Conservation (phyloP, 2,329 filamentous ascomycete species). For the Chaetomiaceae sp. region DNA sequence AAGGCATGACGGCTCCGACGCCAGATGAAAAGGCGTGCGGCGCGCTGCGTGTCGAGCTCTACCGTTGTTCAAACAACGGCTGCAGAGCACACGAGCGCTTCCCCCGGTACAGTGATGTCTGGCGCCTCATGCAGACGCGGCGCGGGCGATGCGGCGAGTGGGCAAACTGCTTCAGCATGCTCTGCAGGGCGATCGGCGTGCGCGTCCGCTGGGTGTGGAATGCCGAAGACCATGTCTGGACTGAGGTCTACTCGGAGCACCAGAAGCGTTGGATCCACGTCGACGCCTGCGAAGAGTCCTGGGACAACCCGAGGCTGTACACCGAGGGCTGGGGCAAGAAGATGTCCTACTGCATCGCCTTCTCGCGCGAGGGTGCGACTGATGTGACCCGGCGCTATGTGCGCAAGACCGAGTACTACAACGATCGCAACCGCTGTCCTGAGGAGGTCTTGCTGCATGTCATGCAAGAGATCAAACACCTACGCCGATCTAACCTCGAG, state of each 20-base stretch:
- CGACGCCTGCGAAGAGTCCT: constrained; percentile 88
- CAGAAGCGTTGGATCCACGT: constrained; percentile 95
- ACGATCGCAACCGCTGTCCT: constrained; percentile 72
- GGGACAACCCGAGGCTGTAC: constrained; percentile 91
- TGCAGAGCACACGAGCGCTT: constrained; percentile 85
- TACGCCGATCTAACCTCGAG: constrained; percentile 76
- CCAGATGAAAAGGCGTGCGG: constrained; percentile 87
- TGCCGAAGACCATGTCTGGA: constrained; percentile 95
- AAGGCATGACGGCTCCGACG: constrained; percentile 78
- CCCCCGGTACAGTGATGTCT: constrained; percentile 91
- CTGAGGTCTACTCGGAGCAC: constrained; percentile 92
- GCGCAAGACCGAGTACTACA: constrained; percentile 66
- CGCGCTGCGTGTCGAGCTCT: constrained; percentile 82
- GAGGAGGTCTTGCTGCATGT: constrained; percentile 91
- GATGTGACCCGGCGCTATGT: constrained; percentile 65
- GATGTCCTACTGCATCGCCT: constrained; percentile 95
- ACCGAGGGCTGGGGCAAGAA: constrained; percentile 94
- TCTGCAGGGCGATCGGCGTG: constrained; percentile 86
- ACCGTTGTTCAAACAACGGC: constrained; percentile 71
- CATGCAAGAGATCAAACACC: constrained; percentile 81
- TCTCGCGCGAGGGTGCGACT: constrained; percentile 79
- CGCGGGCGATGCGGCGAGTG: constrained; percentile 89
- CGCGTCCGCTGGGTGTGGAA: constrained; percentile 98
- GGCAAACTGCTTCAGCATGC: constrained; percentile 98
- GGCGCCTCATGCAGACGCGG: constrained; percentile 81